Evolutionary conservation across 768 basidiomycete species (phyloP).

Genomic region (Butyriboletus loyo): DNA sequence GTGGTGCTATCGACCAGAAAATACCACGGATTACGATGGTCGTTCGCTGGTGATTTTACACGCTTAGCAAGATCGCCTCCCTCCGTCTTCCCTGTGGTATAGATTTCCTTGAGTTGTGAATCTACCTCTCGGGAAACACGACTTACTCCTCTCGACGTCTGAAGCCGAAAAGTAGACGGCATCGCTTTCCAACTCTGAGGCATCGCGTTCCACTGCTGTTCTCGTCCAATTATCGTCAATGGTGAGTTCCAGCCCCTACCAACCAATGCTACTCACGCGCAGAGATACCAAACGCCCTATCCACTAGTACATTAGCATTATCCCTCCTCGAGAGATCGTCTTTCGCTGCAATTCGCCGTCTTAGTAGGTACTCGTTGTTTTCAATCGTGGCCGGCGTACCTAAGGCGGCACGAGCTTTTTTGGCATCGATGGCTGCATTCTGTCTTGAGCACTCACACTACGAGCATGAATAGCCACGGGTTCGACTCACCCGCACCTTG

Average conservation of each 20-base stretch:
- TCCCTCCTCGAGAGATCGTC: background rate
- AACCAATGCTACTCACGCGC: background rate
- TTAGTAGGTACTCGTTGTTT: background rate
- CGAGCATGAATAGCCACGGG: background rate
- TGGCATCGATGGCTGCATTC: background rate
- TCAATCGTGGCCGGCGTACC: slow-evolving; percentile 1
- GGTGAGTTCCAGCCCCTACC: background rate
- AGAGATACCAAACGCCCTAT: background rate
- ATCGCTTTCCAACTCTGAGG: background rate
- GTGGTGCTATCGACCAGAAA: background rate
- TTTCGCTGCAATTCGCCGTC: background rate
- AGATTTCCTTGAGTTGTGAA: background rate
- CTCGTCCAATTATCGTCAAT: background rate
- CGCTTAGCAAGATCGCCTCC: background rate
- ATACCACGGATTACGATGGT: slow-evolving; percentile 3
- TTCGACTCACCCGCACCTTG: slow-evolving; percentile 13
- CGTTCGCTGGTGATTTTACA: background rate
- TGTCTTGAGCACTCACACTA: background rate
- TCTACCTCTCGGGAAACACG: background rate
- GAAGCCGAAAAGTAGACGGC: background rate
- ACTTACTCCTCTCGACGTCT: background rate
- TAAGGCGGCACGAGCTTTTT: background rate
- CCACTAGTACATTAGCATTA: background rate
- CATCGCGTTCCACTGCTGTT: background rate
- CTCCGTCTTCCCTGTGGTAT: background rate